These are phyloP conservation scores for Chenopodium quinoa DNA, from an alignment of 148 eudicot genomes.

Conservation along the genomic window DNA sequence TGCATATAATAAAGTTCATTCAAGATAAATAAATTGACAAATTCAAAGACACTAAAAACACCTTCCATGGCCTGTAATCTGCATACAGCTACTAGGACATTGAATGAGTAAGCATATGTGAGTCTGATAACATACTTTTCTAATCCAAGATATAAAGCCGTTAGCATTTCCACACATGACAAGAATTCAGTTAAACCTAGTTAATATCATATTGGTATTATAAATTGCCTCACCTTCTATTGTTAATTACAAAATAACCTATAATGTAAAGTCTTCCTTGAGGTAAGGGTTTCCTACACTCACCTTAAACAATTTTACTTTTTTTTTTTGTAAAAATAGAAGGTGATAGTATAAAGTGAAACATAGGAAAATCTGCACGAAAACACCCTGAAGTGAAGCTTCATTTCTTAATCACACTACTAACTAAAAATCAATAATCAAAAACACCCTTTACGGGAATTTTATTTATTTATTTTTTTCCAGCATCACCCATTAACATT, in stretches of 20 bases:
- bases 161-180: background rate
- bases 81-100: background rate
- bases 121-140: background rate
- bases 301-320: too few species aligned
- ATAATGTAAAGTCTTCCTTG: too few species aligned
- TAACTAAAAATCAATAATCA: too few species aligned
- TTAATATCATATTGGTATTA: background rate
- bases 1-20: slow-evolving; percentile 27
- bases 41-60: background rate
- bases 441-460: too few species aligned
- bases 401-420: too few species aligned
- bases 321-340: too few species aligned
- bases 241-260: background rate
- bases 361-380: too few species aligned
- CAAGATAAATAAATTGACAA: background rate
- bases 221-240: background rate
- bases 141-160: background rate
- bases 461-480: too few species aligned
- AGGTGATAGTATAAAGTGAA: too few species aligned
- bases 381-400: too few species aligned
- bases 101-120: background rate
- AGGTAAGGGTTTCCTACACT: too few species aligned
- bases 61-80: background rate
- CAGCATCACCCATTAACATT: too few species aligned
- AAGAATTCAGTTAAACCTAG: background rate